These are phyloP conservation scores for Asterella californica DNA, from an alignment of 225 moss, liverwort and hornwort genomes.

Conservation along the genomic window DNA sequence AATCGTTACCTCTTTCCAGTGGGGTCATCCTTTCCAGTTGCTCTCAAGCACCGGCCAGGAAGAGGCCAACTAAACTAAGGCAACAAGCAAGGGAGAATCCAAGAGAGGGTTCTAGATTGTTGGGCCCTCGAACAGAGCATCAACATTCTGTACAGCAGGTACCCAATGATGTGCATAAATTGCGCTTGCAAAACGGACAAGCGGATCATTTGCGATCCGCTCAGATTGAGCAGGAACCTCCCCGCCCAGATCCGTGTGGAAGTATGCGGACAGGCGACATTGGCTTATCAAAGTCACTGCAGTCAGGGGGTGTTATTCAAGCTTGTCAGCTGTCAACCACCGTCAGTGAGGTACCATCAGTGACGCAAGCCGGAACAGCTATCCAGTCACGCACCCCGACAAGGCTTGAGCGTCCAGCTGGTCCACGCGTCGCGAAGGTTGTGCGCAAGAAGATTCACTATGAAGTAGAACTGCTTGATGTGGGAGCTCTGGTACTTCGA, in stretches of 20 bases:
- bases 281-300: background rate
- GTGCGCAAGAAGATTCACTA: constrained; percentile 34
- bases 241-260: constrained; percentile 26
- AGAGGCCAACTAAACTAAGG: constrained; percentile 28
- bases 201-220: background rate
- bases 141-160: constrained; percentile 25
- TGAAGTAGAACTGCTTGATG: constrained; percentile 60
- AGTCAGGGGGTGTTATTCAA: background rate
- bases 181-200: constrained; percentile 25
- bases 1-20: background rate
- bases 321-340: constrained; percentile 19
- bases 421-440: constrained; percentile 42
- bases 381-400: constrained; percentile 38
- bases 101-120: constrained; percentile 28
- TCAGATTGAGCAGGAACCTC: background rate
- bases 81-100: constrained; percentile 46
- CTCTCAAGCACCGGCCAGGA: background rate
- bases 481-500: constrained; percentile 56
- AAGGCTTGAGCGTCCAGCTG: constrained; percentile 30
- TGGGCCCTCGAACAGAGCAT: constrained; percentile 28
- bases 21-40: constrained; percentile 16
- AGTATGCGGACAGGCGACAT: background rate
- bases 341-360: constrained; percentile 18
- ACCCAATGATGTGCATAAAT: background rate
- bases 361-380: constrained; percentile 21